Evolutionary conservation across 805 yeast species (phyloP), one percentile per base, ranked within the genome.

Genomic region (Ogataea dorogensis): DNA sequence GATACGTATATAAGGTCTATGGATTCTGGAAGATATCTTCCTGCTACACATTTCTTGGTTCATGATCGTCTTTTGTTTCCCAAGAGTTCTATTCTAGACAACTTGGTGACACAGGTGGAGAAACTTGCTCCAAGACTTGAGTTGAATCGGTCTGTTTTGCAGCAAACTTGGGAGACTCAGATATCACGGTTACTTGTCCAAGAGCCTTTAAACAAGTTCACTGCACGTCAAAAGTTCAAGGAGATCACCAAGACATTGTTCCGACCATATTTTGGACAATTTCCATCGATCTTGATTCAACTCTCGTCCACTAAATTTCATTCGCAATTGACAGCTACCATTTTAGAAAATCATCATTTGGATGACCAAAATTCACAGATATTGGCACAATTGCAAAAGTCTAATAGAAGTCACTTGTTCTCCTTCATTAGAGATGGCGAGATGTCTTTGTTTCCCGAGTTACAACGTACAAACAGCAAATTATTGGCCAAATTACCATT

Each of bases 31-130:
- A 7, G 25, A 33, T 6, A 44, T 44, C 19, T 46, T 40, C 24
- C 27, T 31, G 6, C 41, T 29, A 20, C 47, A 15, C 58, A 53
- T 33, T 43, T 56, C 13, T 30, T 58, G 5, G 28, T 56, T 9
- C 63, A 58, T 39, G 63, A 58, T 33, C 48, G 43, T 30, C 22
- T 56, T 7, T 13, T 55, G 6, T 52, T 36, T 23, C 33, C 36
- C 3, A 46, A 51, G 17, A 19, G 49, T 9, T 44, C 52, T 6
- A 24, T 49, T 5, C 32, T 49, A 24, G 41, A 44, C 10, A 47
- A 43, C 9, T 31, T 58, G n/a, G 18, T 42, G 6, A 29, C 28
- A 5, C 17, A 40, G 9, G n/a, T 55, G 3, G 21, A 22, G 5
- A 16, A 16, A 5, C 20, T 26, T 11, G 40, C 35, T n/a, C 53